Conservation (phyloP, 352 stramenopile genomes). For the Aphanomyces stellatus region DNA sequence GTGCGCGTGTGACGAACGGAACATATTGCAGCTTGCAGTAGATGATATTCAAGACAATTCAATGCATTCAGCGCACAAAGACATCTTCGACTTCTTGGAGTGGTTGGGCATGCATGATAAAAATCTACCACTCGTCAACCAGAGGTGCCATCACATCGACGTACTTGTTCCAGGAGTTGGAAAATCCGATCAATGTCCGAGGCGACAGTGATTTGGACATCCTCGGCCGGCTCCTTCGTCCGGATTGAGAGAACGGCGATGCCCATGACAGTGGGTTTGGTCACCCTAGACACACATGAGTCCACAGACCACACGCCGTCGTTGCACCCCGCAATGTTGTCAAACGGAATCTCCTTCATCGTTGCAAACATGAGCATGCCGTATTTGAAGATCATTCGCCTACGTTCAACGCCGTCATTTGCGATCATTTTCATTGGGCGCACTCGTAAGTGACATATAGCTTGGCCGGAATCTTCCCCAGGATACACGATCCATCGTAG, state of each 20-base stretch:
- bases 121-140: not conserved
- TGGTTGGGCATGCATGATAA: not conserved
- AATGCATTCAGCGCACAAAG: not conserved
- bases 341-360: constrained; percentile 8
- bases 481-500: constrained; percentile 66
- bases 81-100: not conserved
- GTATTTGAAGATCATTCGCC: not conserved
- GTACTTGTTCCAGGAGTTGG: constrained; percentile 2
- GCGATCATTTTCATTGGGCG: not conserved
- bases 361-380: constrained; percentile 14
- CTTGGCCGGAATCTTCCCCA: constrained; percentile 59
- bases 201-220: not conserved
- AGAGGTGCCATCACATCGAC: not conserved
- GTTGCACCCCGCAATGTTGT: not conserved
- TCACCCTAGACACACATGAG: not conserved
- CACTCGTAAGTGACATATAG: constrained; percentile 74
- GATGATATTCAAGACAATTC: too few species aligned
- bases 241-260: not conserved
- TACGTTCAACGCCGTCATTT: not conserved
- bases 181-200: constrained; percentile 8
- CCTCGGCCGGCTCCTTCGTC: not conserved
- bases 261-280: not conserved
- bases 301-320: too few species aligned
- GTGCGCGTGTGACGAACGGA: too few species aligned
- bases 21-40: too few species aligned